Evolutionary conservation across 345 rosid species (phyloP).

Genomic region (Acer campestre): DNA sequence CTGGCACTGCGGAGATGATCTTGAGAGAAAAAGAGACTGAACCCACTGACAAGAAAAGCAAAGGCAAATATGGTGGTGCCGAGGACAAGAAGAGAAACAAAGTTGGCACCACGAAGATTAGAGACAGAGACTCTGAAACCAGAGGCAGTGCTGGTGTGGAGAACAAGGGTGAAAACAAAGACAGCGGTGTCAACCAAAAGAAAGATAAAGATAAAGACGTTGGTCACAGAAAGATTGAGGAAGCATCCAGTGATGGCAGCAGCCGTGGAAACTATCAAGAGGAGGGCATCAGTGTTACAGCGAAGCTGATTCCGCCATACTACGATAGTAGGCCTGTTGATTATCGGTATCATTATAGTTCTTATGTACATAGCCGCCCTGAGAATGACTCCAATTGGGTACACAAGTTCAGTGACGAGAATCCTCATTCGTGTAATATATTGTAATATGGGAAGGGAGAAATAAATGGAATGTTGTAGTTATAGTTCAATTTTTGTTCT

Average conservation of each 20-base stretch:
- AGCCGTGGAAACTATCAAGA: neutral
- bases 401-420: conserved; percentile 10
- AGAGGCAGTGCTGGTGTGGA: neutral
- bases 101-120: neutral
- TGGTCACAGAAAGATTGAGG: neutral
- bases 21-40: neutral
- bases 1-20: neutral
- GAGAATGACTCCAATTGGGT: neutral
- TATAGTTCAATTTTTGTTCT: neutral
- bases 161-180: neutral
- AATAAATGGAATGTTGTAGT: neutral
- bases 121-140: neutral
- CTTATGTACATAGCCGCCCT: no score
- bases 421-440: conserved; percentile 7
- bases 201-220: neutral
- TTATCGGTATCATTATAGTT: no score
- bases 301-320: no score
- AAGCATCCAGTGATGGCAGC: neutral
- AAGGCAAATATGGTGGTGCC: neutral
- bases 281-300: neutral
- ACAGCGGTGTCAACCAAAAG: neutral
- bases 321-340: no score
- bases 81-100: no score
- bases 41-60: neutral
- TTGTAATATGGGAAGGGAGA: neutral